A percentile compares a stretch with the other conserved stretches of the same genome.
Conservation (phyloP, 495 filamentous ascomycete species). For the Cercophora scortea region DNA sequence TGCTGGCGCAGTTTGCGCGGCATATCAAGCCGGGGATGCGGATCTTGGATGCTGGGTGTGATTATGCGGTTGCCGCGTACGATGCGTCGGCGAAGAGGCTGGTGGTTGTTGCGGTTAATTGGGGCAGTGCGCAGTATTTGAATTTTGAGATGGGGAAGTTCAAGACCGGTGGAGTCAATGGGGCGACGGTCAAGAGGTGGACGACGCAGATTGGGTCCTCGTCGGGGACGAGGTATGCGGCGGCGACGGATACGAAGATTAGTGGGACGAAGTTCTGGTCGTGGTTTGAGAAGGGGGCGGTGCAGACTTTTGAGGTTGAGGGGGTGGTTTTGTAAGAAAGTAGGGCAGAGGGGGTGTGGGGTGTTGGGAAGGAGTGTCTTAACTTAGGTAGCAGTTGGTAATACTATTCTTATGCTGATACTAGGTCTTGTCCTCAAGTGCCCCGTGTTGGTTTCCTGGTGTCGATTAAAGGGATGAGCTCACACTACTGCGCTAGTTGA, state of each 20-base stretch:
- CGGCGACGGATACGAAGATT: constrained; percentile 17
- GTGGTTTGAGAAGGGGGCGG: constrained; percentile 15
- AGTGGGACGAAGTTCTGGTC: constrained; percentile 24
- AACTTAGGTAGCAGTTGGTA: too few species aligned
- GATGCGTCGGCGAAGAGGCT: constrained; percentile 20
- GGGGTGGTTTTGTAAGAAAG: constrained; percentile 7
- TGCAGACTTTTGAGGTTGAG: constrained; percentile 25
- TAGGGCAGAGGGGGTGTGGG: too few species aligned
- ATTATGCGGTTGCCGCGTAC: constrained; percentile 28
- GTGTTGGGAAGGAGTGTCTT: too few species aligned
- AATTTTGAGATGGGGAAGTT: constrained; percentile 29
- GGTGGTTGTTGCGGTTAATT: constrained; percentile 31
- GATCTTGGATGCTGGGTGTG: constrained; percentile 25
- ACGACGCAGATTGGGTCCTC: constrained; percentile 21
- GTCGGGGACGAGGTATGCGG: constrained; percentile 23
- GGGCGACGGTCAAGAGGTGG: constrained; percentile 25
- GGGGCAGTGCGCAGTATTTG: constrained; percentile 25
- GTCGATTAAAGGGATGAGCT: too few species aligned
- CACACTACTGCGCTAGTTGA: too few species aligned
- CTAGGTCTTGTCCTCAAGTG: too few species aligned
- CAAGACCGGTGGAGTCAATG: constrained; percentile 14
- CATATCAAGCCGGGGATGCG: constrained; percentile 28
- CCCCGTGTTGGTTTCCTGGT: too few species aligned
- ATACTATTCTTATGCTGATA: too few species aligned
- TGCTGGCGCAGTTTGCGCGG: constrained; percentile 28